Base-by-base conservation (phyloP, 2,329 filamentous ascomycete genomes). In the Ceratocystis alfenasii region DNA sequence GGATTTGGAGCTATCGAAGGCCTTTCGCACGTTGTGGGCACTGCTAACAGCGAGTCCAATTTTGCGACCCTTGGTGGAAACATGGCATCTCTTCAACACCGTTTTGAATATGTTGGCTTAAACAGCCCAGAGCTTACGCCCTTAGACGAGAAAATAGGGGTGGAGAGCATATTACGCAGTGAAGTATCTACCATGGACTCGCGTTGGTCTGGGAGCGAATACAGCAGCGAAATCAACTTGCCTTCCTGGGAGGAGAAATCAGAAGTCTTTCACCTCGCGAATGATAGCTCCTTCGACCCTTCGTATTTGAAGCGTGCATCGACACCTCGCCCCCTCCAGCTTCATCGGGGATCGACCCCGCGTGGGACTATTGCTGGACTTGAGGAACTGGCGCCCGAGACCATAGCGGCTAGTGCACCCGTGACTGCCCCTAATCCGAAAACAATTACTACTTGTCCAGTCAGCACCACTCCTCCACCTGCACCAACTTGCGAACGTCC, bases 1-100 rank as follows among this genome's bases (percentile, higher is more conserved):
- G 72, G 75, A 8, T 70, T 73, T 2, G 78, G 79, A 3, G 82
- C 78, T 4, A 80, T 85, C 66, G 76, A 77, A 63, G 73, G 71
- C 55, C 73, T 76, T 71, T 68, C 68, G n/a, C 30, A 44, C 6
- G 33, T 20, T 15, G 41, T 17, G 12, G 45, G 57, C 15, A 62
- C 28, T 44, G 28, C 36, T 22, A 59, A 36, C 15, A 59, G 55
- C 55, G 55, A 59, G 25, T 36, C 28, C 5, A 59, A 30, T 30
- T 44, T 60, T 36, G 8, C 12, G 17, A 45, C 30, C 8, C 48
- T 15, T n/a, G 41, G 62, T 17, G 44, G 33, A 12, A 64, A 46
- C 62, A 46, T 44, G 33, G 28, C 45, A 12, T 67, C 65, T 5
- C 59, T 62, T 15, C 53, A 28, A 10, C 20, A 62, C 12, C 33